A percentile compares a stretch with the other conserved stretches of the same genome.
Evolutionary conservation across 208 protist genomes (phyloP).

Genomic region (Kentomonas sorsogonicus): DNA sequence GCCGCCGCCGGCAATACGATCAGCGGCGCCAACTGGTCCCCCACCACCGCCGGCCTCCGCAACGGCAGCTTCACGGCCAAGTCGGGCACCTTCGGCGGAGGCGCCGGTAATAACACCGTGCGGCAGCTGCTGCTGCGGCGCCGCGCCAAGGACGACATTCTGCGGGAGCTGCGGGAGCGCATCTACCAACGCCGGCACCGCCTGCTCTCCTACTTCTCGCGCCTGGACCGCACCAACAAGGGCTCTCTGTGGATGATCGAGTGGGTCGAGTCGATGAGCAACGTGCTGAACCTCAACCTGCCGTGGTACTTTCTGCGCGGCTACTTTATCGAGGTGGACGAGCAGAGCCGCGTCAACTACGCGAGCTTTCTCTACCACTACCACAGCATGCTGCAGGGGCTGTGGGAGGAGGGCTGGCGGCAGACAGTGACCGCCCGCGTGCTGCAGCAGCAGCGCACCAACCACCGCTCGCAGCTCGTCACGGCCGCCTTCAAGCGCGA

Average conservation of each 20-base stretch:
- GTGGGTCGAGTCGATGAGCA: conserved; percentile 86
- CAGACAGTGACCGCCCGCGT: conserved; percentile 48
- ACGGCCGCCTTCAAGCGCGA: conserved; percentile 67
- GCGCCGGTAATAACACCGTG: conserved; percentile 11
- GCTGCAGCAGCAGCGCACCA: conserved; percentile 72
- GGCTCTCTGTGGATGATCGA: conserved; percentile 89
- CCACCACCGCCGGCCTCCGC: conserved; percentile 22
- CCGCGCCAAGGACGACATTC: conserved; percentile 74
- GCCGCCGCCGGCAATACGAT: neutral
- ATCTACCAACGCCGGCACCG: conserved; percentile 79
- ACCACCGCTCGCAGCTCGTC: conserved; percentile 76
- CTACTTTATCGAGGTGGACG: conserved; percentile 74
- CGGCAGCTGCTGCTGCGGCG: conserved; percentile 27
- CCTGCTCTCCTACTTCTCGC: conserved; percentile 82
- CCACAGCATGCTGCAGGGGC: conserved; percentile 65
- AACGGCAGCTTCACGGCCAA: conserved; percentile 3
- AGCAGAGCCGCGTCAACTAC: conserved; percentile 68
- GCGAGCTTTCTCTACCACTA: conserved; percentile 62
- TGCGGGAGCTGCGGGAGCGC: conserved; percentile 78
- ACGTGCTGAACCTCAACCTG: conserved; percentile 77
- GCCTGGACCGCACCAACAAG: conserved; percentile 86
- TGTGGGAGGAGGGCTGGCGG: conserved; percentile 71
- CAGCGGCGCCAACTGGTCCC: neutral
- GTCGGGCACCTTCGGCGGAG: neutral
- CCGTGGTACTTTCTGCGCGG: conserved; percentile 86